Evolutionary conservation across 1,284 basidiomycete genomes (phyloP), one percentile per base, ranked within the genome.

Genomic region (Coniferiporia weirii): DNA sequence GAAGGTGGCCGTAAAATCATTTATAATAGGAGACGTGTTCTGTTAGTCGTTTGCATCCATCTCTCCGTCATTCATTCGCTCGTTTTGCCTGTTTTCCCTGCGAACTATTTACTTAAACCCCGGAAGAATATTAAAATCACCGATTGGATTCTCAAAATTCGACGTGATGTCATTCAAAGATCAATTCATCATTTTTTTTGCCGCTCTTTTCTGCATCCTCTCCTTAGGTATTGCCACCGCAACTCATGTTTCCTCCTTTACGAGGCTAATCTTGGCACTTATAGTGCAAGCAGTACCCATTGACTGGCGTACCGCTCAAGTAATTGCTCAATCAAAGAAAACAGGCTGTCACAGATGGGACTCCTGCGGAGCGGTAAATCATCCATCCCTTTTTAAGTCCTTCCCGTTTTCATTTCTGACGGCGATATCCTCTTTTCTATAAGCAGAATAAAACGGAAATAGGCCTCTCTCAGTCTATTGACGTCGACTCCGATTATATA

Each of bases 221-320:
- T 46, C 44, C 17, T 19, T 46, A n/a, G 19, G 44, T 46, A 46
- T 27, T 5, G 27, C 27, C 27, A 27, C 5, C 5, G 27, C 27
- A 27, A 27, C 27, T 27, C 5, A 27, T 27, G 27, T 27, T 27
- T 27, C 27, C 27, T 27, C 27, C 27, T 27, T 27, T 5, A 27
- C 27, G 27, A 27, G 27, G 27, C 27, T 27, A 27, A 27, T 27
- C 27, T 27, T 27, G 2, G 27, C 27, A 27, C 27, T 27, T 27
- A 3, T 27, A 40, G 48, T 52, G 10, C 22, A 40, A 12, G 60
- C 60, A 1, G 45, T 22, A 5, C 60, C 60, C 8, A 38, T 57
- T n/a, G 53, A 55, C 43, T 57, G 55, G 56, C 36, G 46, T 35
- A 57, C 56, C 10, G 50, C 60, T 5, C 13, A 61, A 4, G 17